phyloP scores from a whole-genome alignment of 73 alveolate genomes.

The Tetrahymena malaccensis region DNA sequence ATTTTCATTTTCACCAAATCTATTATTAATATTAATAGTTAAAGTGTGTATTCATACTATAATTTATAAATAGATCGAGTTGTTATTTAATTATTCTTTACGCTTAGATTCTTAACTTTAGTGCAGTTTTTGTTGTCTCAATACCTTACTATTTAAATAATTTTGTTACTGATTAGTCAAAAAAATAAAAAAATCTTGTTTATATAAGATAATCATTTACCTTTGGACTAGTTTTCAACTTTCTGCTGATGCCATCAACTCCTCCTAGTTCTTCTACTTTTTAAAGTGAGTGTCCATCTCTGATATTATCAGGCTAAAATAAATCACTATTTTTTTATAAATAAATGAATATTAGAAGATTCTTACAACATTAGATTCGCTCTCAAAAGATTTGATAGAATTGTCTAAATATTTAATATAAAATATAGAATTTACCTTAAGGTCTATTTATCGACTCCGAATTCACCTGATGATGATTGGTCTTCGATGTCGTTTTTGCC shows the following conservation, averaged over 20 bases:
- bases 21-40: background rate
- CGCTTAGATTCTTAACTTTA: conserved; percentile 9
- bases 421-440: background rate
- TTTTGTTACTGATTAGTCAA: background rate
- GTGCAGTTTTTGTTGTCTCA: background rate
- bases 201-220: conserved; percentile 15
- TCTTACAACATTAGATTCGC: too few species aligned
- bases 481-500: background rate
- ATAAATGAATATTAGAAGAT: background rate
- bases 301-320: conserved; percentile 27
- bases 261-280: conserved; percentile 51
- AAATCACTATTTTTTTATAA: conserved; percentile 1
- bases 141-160: background rate
- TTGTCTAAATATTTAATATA: background rate
- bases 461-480: background rate
- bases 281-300: conserved; percentile 39
- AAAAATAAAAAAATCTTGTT: background rate
- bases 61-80: background rate
- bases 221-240: conserved; percentile 55
- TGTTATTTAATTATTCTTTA: background rate
- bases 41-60: background rate
- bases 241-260: conserved; percentile 46
- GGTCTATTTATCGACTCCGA: background rate
- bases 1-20: conserved; percentile 42
- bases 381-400: too few species aligned